A percentile compares a stretch with the other conserved stretches of the same genome.
phyloP scores from a whole-genome alignment of 352 stramenopile species.

The Pythium utonaiense region DNA sequence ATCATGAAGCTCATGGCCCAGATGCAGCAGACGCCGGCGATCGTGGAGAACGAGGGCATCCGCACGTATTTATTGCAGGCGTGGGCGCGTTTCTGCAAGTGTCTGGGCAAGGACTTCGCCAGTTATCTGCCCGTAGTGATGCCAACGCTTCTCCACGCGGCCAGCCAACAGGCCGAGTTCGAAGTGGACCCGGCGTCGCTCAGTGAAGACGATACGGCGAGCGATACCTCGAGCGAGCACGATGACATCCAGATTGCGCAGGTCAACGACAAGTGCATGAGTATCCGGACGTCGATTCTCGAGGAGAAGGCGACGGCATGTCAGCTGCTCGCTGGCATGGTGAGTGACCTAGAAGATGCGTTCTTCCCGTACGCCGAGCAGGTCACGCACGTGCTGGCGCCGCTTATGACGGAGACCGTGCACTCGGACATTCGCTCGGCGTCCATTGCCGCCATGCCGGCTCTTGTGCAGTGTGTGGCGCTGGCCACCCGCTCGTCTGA shows the following conservation, averaged over 20 bases:
- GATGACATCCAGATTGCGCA: slow-evolving; percentile 83
- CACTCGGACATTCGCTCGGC: slow-evolving; percentile 83
- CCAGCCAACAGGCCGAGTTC: slow-evolving; percentile 80
- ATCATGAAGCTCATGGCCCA: slow-evolving; percentile 85
- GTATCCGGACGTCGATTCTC: slow-evolving; percentile 76
- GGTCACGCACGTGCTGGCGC: slow-evolving; percentile 76
- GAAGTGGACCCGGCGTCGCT: slow-evolving; percentile 66
- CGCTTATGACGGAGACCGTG: slow-evolving; percentile 79
- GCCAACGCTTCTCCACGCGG: slow-evolving; percentile 73
- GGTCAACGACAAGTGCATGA: slow-evolving; percentile 79
- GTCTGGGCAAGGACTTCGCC: slow-evolving; percentile 74
- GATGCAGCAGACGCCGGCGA: slow-evolving; percentile 78
- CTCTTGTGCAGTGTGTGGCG: slow-evolving; percentile 71
- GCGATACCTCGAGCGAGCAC: slow-evolving; percentile 34
- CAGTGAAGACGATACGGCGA: slow-evolving; percentile 55
- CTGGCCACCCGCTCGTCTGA: slow-evolving; percentile 22
- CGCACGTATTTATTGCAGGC: slow-evolving; percentile 81
- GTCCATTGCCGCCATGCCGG: slow-evolving; percentile 75
- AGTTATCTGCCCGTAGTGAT: slow-evolving; percentile 78
- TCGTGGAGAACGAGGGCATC: slow-evolving; percentile 79
- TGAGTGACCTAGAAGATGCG: slow-evolving; percentile 70
- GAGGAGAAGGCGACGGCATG: slow-evolving; percentile 85
- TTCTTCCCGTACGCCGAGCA: slow-evolving; percentile 88
- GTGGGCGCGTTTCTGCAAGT: slow-evolving; percentile 74
- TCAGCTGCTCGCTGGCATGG: slow-evolving; percentile 72